Base-by-base conservation (phyloP, 2,329 filamentous ascomycete species). In the Ploettnerulaceae sp. region DNA sequence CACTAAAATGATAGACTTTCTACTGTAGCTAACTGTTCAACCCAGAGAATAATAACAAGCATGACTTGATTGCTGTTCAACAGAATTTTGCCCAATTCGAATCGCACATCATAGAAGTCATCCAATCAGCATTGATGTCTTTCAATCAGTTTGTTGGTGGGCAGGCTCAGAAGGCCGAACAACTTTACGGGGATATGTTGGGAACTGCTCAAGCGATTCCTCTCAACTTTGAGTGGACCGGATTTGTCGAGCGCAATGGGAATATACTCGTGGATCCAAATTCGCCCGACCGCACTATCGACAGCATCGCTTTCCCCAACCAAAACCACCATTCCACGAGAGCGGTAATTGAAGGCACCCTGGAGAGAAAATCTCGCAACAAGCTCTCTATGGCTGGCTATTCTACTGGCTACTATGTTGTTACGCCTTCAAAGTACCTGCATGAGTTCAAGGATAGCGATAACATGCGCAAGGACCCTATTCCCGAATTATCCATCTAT, bases 391-490 rank as follows among this genome's bases (percentile, higher is more conserved):
- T 78, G 60, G 76, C 84, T 68, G 84, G 85, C 48, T 93, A 87
- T 67, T 82, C 81, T 53, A 79, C 86, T 0, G 81, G 79, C 46
- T 95, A 94, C 74, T 98, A 95, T 64, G 91, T 93, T 47, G 81
- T 97, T 37, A 95, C 89, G 0, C 86, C 89, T 0, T 79, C 86
- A 47, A 89, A 87, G 61, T 98, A 84, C 69, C 71, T 98, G 48
- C 93, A 98, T 70, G 90, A 96, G 67, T 98, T 95, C 75, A 95
- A 95, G 70, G 89, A 94, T 61, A 85, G 87, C 63, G 91, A 97
- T 61, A 77, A 81, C 61, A 57, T 75, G 41, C 74, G 75, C 37
- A 69, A 79, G 59, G 88, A 95, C 52, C 88, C 89, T 7, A 75
- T 77, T 47, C 91, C 93, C 0, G 91, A 98, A 65, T 73, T 93